Percentiles rank a stretch among this genome's conserved stretches.
phyloP scores from a whole-genome alignment of 805 yeast species.

The Saccharomyces kudriavzevii region DNA sequence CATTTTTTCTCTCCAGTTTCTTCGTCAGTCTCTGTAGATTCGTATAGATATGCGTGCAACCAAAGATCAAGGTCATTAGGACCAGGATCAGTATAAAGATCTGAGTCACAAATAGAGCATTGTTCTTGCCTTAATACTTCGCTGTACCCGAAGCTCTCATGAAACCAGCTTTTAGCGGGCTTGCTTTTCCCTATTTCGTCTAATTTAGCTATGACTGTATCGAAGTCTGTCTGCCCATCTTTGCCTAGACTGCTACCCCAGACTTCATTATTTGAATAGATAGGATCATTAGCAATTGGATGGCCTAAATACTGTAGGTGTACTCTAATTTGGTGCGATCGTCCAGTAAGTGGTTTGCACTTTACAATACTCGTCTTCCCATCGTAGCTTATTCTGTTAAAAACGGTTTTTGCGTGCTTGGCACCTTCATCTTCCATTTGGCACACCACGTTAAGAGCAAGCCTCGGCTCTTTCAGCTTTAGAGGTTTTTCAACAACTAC shows the following conservation, averaged over 20 bases:
- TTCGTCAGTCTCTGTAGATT: conserved; percentile 36
- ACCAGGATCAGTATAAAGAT: conserved; percentile 79
- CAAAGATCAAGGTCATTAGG: conserved; percentile 78
- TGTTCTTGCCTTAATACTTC: conserved; percentile 52
- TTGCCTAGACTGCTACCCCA: conserved; percentile 78
- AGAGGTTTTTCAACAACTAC: conserved; percentile 60
- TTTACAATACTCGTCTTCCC: conserved; percentile 54
- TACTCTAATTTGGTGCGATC: conserved; percentile 92
- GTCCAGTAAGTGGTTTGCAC: conserved; percentile 82
- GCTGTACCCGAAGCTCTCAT: conserved; percentile 47
- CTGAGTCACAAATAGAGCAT: conserved; percentile 62
- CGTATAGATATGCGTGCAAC: conserved; percentile 82
- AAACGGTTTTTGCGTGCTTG: conserved; percentile 69
- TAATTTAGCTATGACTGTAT: conserved; percentile 40
- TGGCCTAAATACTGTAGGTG: conserved; percentile 80
- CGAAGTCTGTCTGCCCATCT: conserved; percentile 43
- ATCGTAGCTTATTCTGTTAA: conserved; percentile 59
- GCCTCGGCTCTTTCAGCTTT: conserved; percentile 61
- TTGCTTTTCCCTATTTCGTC: conserved; percentile 62
- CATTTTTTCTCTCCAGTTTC: conserved; percentile 36
- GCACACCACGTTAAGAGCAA: conserved; percentile 51
- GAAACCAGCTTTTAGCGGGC: conserved; percentile 63
- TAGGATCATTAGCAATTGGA: conserved; percentile 89
- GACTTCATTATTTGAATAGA: conserved; percentile 67
- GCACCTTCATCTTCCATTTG: conserved; percentile 27